Conservation (phyloP, 2,329 filamentous ascomycete genomes). For the Diaporthe australafricana region DNA sequence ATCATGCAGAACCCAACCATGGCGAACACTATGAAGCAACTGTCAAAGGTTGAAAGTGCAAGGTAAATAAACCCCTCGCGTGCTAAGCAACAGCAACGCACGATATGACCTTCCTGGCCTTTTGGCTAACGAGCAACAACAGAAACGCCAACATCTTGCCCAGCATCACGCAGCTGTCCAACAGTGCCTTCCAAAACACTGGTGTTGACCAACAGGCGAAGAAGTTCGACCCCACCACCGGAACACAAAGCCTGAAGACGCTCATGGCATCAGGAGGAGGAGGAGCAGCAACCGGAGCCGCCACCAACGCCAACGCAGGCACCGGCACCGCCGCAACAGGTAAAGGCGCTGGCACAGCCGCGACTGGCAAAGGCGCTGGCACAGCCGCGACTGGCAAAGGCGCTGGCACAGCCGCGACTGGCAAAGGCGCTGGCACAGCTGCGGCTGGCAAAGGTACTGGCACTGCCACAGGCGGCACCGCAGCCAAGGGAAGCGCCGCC, state of each 20-base stretch:
- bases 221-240: constrained; percentile 11
- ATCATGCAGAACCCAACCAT: constrained; percentile 37
- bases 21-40: constrained; percentile 35
- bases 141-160: constrained; percentile 39
- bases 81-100: too few relatives aligned
- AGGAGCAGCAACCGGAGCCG: neutral
- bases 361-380: neutral
- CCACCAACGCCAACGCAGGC: neutral
- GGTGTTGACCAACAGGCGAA: constrained; percentile 17
- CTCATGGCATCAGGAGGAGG: neutral
- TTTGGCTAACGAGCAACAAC: neutral
- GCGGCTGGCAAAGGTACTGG: neutral
- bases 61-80: constrained; percentile 32
- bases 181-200: constrained; percentile 34
- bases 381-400: neutral
- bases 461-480: neutral
- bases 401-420: neutral
- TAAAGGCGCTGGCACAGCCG: neutral
- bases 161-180: constrained; percentile 37
- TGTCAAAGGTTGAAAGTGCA: constrained; percentile 37
- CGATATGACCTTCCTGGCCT: neutral
- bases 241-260: neutral
- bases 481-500: neutral
- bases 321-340: neutral
- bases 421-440: neutral